Conservation (phyloP, 1,284 basidiomycete species). For the Sphaerobolus stellatus region DNA sequence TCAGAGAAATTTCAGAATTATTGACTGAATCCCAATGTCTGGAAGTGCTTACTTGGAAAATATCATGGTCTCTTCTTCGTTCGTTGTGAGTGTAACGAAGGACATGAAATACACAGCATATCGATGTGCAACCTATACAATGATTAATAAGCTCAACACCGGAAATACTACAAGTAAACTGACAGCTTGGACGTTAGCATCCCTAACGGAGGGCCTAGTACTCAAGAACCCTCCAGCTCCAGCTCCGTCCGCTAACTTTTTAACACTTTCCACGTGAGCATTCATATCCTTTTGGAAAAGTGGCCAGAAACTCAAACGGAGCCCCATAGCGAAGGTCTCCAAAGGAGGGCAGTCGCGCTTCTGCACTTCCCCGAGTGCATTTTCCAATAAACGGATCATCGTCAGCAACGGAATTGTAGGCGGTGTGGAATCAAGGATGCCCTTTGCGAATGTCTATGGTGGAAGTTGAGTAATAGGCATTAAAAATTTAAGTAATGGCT, state of each 20-base stretch:
- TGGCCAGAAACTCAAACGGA: conserved; percentile 87
- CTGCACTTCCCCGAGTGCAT: conserved; percentile 69
- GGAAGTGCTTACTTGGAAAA: conserved; percentile 75
- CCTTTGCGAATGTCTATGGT: conserved; percentile 62
- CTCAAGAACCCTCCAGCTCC: conserved; percentile 63
- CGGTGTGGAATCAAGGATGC: conserved; percentile 67
- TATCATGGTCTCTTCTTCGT: conserved; percentile 91
- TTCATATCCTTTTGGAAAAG: conserved; percentile 86
- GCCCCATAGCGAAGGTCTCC: conserved; percentile 73
- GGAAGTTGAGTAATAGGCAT: conserved; percentile 1
- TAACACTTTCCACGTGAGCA: conserved; percentile 78
- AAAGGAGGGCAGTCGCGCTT: conserved; percentile 75
- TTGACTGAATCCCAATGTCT: background rate
- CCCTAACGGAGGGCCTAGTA: conserved; percentile 63
- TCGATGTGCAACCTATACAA: conserved; percentile 47
- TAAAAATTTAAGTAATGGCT: conserved; percentile 18
- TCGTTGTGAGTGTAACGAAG: conserved; percentile 74
- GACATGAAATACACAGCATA: conserved; percentile 81
- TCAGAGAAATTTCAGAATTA: conserved; percentile 4
- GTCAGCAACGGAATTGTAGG: conserved; percentile 75
- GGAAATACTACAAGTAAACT: no score
- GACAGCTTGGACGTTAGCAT: conserved; percentile 62
- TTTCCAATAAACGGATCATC: conserved; percentile 87
- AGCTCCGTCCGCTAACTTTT: conserved; percentile 73
- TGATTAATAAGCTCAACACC: conserved; percentile 4